phyloP scores from a whole-genome alignment of 164 flowering plant species.

The Brasenia schreberi region DNA sequence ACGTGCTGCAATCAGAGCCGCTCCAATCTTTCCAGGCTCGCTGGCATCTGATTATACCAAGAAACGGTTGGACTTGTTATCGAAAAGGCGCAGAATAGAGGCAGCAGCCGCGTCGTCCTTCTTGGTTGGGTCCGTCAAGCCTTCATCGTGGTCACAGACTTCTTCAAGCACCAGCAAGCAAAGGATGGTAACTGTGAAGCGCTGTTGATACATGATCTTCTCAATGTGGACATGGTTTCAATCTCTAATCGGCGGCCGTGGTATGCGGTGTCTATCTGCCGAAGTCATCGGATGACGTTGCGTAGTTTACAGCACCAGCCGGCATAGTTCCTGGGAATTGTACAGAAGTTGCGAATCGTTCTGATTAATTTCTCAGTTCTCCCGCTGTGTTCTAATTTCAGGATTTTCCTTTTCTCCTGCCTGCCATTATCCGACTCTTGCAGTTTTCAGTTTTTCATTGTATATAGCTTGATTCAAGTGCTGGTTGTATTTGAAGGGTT shows the following conservation, averaged over 20 bases:
- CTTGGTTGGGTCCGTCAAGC: conserved; percentile 15
- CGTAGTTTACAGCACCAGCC: neutral
- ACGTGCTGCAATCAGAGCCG: conserved; percentile 55
- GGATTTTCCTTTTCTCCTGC: neutral
- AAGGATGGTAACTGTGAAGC: neutral
- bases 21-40: conserved; percentile 54
- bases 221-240: neutral
- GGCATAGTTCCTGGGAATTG: neutral
- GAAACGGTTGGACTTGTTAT: conserved; percentile 39
- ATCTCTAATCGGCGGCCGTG: neutral
- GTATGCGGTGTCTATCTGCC: neutral
- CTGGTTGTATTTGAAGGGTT: too few species aligned
- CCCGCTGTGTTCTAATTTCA: neutral
- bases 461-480: too few species aligned
- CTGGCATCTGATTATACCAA: conserved; percentile 20
- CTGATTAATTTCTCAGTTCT: neutral
- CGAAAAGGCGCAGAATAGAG: conserved; percentile 69
- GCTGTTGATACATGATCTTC: neutral
- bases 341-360: neutral
- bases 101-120: conserved; percentile 15
- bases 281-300: neutral
- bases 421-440: too few species aligned
- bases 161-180: neutral
- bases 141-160: conserved; percentile 14
- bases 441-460: too few species aligned